phyloP scores from a whole-genome alignment of 257 asterid species.

The Verbascum thapsus region DNA sequence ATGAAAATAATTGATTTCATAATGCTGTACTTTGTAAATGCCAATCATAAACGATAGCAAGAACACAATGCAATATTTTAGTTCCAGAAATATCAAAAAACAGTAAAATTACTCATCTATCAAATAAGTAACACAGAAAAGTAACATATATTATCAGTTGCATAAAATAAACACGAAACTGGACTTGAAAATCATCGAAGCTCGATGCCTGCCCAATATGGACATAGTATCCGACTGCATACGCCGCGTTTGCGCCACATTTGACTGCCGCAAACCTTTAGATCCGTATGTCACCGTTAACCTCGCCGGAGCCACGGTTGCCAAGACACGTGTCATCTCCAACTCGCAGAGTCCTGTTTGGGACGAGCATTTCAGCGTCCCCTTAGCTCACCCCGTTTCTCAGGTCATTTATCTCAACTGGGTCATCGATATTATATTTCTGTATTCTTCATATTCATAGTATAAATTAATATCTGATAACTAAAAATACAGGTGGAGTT shows the following conservation, averaged over 20 bases:
- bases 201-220: constrained; percentile 86
- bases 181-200: constrained; percentile 76
- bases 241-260: constrained; percentile 69
- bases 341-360: constrained; percentile 82
- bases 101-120: not conserved
- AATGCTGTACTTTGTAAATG: too few species aligned
- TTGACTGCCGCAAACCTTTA: constrained; percentile 62
- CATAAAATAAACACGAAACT: constrained; percentile 26
- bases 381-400: constrained; percentile 83
- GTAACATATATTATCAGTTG: not conserved
- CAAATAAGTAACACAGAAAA: not conserved
- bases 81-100: constrained; percentile 1
- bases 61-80: not conserved
- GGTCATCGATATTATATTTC: too few species aligned
- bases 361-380: constrained; percentile 79
- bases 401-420: too few species aligned
- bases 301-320: constrained; percentile 79
- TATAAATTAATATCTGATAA: constrained; percentile 4
- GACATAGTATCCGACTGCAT: constrained; percentile 78
- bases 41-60: not conserved
- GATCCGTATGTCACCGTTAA: constrained; percentile 90
- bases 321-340: constrained; percentile 79
- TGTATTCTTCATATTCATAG: too few species aligned
- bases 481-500: constrained; percentile 62
- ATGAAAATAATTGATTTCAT: not conserved